Conservation (phyloP, 768 basidiomycete species). For the Tylopilus sp. region DNA sequence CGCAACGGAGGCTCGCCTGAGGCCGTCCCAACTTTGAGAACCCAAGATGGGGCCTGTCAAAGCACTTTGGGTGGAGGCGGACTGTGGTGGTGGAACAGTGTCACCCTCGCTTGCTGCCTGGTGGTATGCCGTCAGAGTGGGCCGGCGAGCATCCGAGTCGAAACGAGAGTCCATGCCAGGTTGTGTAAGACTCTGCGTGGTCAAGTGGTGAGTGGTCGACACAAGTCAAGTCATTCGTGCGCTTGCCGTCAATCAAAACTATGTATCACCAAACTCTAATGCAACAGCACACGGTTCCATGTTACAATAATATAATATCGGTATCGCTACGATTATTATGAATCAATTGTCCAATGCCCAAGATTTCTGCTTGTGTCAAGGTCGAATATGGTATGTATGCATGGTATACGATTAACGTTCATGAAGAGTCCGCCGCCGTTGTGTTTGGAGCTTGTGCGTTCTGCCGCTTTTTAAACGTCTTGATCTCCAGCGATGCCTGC, state of each 20-base stretch:
- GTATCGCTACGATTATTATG: slow-evolving; percentile 13
- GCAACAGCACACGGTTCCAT: background rate
- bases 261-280: background rate
- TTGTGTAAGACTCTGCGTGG: background rate
- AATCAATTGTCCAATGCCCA: slow-evolving; percentile 5
- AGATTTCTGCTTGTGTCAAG: slow-evolving; percentile 7
- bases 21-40: slow-evolving; percentile 33
- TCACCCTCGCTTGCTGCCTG: slow-evolving; percentile 12
- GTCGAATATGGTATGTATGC: slow-evolving; percentile 1
- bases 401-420: slow-evolving; percentile 4
- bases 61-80: slow-evolving; percentile 6
- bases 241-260: background rate
- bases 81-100: slow-evolving; percentile 2
- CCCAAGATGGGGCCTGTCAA: slow-evolving; percentile 14
- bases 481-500: slow-evolving; percentile 7
- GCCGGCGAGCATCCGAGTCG: slow-evolving; percentile 5
- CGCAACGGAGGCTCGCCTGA: slow-evolving; percentile 51
- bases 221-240: background rate
- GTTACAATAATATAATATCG: slow-evolving; percentile 3
- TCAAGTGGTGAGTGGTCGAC: background rate
- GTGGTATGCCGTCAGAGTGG: slow-evolving; percentile 11
- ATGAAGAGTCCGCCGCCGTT: slow-evolving; percentile 1
- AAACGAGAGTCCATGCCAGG: slow-evolving; percentile 21
- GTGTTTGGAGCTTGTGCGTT: slow-evolving; percentile 2
- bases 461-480: slow-evolving; percentile 1